phyloP scores from a whole-genome alignment of 352 stramenopile species.

The Globisporangium cystogenes region DNA sequence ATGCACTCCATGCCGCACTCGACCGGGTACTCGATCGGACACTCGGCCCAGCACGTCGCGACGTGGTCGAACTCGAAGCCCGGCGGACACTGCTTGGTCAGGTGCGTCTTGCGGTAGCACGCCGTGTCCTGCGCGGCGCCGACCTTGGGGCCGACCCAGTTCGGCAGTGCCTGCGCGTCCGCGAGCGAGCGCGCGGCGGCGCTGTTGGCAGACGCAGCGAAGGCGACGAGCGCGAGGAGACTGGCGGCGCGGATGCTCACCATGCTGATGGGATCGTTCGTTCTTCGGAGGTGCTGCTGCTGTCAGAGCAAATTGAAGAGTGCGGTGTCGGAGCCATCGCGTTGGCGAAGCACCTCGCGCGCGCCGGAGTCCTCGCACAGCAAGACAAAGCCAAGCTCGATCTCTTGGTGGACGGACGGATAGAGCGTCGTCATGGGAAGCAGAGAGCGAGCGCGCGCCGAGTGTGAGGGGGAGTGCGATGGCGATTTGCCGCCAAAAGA shows the following conservation, averaged over 20 bases:
- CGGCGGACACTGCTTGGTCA: slow-evolving; percentile 12
- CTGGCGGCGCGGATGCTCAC: neutral
- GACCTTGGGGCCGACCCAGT: slow-evolving; percentile 16
- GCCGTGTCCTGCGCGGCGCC: slow-evolving; percentile 9
- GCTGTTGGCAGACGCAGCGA: neutral
- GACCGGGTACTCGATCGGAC: slow-evolving; percentile 69
- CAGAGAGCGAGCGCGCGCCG: too few species aligned
- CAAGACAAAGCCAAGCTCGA: too few species aligned
- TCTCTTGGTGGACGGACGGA: too few species aligned
- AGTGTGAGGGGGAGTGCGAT: too few species aligned
- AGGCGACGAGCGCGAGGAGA: neutral
- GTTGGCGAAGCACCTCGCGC: too few species aligned
- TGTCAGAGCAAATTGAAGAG: neutral
- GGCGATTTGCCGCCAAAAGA: too few species aligned
- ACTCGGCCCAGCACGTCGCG: slow-evolving; percentile 57
- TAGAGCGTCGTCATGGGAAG: too few species aligned
- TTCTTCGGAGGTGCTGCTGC: too few species aligned
- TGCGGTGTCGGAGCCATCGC: too few species aligned
- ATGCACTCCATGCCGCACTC: slow-evolving; percentile 66
- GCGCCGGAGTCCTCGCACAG: too few species aligned
- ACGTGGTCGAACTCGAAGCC: slow-evolving; percentile 33
- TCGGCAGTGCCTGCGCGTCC: slow-evolving; percentile 1
- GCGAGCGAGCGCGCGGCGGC: neutral
- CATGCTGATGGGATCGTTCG: neutral
- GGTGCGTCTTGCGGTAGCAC: slow-evolving; percentile 18